Evolutionary conservation across 768 basidiomycete species (phyloP).

Genomic region (Cystofilobasidium ferigula): DNA sequence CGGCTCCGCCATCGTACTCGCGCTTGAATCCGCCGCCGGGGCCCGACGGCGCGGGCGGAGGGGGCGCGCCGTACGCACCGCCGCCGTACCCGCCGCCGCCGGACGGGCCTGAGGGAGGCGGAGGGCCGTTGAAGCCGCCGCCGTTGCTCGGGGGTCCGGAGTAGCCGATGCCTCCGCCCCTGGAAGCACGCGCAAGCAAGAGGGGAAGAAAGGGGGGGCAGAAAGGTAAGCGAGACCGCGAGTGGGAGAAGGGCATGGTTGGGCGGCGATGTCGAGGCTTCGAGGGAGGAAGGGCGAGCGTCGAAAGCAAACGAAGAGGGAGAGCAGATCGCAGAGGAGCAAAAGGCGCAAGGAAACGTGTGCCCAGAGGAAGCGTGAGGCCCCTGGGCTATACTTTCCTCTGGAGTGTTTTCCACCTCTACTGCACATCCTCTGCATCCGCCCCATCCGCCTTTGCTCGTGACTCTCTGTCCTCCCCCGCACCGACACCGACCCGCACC

Average conservation of each 20-base stretch:
- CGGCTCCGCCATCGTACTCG: slow-evolving; percentile 9
- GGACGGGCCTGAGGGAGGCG: neutral
- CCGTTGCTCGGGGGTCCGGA: too few relatives aligned
- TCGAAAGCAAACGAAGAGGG: neutral
- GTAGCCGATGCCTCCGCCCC: slow-evolving; percentile 22
- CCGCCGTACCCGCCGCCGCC: slow-evolving; percentile 2
- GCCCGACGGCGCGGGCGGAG: neutral
- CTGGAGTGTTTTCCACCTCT: neutral
- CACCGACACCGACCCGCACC: too few relatives aligned
- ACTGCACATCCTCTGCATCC: neutral
- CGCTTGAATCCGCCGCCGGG: slow-evolving; percentile 17
- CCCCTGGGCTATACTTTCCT: slow-evolving; percentile 8
- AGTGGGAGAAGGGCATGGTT: neutral
- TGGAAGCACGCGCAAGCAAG: neutral
- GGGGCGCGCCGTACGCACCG: neutral
- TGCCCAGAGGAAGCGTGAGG: slow-evolving; percentile 22
- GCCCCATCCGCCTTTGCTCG: too few relatives aligned
- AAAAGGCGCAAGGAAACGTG: neutral
- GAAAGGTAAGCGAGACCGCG: neutral
- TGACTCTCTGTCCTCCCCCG: too few relatives aligned
- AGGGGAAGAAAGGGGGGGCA: neutral
- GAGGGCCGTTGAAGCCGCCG: slow-evolving; percentile 15
- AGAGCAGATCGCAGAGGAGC: neutral
- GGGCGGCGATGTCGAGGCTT: neutral
- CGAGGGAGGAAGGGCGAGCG: neutral